Conservation (phyloP, 345 rosid genomes). For the Eucalyptus marginata region DNA sequence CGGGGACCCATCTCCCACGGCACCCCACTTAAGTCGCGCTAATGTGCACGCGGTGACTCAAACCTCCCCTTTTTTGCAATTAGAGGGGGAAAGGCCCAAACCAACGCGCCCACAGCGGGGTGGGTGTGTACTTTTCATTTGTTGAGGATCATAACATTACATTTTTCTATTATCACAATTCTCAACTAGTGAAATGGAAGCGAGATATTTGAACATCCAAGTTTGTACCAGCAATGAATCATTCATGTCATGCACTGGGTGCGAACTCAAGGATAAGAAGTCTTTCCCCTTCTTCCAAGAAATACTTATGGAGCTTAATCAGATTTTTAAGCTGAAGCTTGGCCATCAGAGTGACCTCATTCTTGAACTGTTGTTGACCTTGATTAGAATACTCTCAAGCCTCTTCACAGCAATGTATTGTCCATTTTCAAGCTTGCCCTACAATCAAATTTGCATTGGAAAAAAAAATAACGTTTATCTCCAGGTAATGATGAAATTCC, state of each 20-base stretch:
- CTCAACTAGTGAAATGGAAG: background rate
- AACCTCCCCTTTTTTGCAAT: too few relatives aligned
- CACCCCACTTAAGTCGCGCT: too few relatives aligned
- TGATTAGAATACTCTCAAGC: conserved; percentile 18
- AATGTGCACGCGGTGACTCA: too few relatives aligned
- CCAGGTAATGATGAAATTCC: background rate
- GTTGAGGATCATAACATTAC: too few relatives aligned
- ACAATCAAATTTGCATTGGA: background rate
- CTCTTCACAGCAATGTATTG: conserved; percentile 30
- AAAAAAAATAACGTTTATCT: background rate
- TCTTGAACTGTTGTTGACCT: background rate
- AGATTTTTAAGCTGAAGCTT: background rate
- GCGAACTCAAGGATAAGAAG: background rate
- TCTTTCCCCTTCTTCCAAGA: background rate
- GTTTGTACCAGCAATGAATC: background rate
- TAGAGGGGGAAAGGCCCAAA: too few relatives aligned
- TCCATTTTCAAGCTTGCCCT: conserved; percentile 29
- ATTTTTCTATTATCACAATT: too few relatives aligned
- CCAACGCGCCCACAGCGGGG: too few relatives aligned
- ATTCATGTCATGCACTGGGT: background rate
- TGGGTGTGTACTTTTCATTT: too few relatives aligned
- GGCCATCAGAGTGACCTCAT: background rate
- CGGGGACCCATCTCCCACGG: too few relatives aligned
- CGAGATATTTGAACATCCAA: background rate
- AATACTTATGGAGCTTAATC: background rate